Conservation (phyloP, 176 grass and related monocot genomes). For the Aegilops umbellulata region DNA sequence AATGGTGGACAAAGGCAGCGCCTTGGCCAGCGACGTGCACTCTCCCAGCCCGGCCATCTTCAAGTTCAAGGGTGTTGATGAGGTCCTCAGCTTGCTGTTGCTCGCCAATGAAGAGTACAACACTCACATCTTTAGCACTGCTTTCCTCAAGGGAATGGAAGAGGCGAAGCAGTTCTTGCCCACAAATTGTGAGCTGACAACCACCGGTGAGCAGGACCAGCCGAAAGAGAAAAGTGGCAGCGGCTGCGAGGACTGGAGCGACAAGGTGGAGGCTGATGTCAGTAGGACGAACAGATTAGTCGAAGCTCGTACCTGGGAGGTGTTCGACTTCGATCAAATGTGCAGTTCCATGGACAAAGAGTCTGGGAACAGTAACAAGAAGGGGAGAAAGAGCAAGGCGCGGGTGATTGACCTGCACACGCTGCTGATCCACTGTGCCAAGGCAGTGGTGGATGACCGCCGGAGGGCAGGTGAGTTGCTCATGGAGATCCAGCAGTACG, state of each 20-base stretch:
- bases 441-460: slow-evolving; percentile 40
- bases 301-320: slow-evolving; percentile 20
- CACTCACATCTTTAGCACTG: too few species aligned
- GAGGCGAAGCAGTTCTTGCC: slow-evolving; percentile 62
- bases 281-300: slow-evolving; percentile 32
- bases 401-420: slow-evolving; percentile 46
- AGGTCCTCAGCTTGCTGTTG: too few species aligned
- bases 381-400: background rate
- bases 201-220: background rate
- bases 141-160: slow-evolving; percentile 47
- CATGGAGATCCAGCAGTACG: slow-evolving; percentile 41
- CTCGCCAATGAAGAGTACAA: too few species aligned
- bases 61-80: too few species aligned
- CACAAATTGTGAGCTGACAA: background rate
- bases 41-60: too few species aligned
- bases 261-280: slow-evolving; percentile 18
- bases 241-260: slow-evolving; percentile 27
- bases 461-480: slow-evolving; percentile 35
- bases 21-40: too few species aligned
- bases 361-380: background rate
- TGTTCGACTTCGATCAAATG: slow-evolving; percentile 36
- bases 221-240: background rate
- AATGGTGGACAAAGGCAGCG: too few species aligned
- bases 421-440: slow-evolving; percentile 52
- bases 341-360: too few species aligned